phyloP scores from a whole-genome alignment of 2,329 filamentous ascomycete genomes.

The Ophiostoma tasmaniense region DNA sequence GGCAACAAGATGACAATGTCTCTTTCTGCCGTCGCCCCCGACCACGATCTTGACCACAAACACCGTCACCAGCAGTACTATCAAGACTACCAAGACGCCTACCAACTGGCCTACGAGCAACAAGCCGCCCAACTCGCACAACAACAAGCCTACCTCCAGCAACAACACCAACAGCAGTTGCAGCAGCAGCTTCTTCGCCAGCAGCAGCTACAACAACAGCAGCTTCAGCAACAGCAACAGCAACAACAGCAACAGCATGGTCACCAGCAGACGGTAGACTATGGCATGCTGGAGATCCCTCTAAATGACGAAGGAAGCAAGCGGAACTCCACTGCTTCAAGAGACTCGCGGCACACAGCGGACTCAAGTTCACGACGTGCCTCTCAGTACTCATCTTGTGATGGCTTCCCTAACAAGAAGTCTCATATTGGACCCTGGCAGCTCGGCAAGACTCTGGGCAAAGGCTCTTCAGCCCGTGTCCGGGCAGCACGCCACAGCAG shows the following conservation, averaged over 20 bases:
- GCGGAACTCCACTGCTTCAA: conserved; percentile 29
- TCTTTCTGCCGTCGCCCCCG: conserved; percentile 4
- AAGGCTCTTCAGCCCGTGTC: conserved; percentile 82
- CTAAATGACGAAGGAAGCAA: conserved; percentile 15
- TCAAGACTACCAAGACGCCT: conserved; percentile 9
- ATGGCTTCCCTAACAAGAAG: conserved; percentile 34
- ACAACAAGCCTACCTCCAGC: conserved; percentile 11
- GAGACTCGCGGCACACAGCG: conserved; percentile 24
- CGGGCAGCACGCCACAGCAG: conserved; percentile 71
- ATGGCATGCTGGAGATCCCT: conserved; percentile 7
- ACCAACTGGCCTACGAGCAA: conserved; percentile 3
- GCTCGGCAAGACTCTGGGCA: conserved; percentile 78
- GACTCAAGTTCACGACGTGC: conserved; percentile 28
- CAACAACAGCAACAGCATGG: conserved; percentile 6
- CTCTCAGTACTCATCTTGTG: conserved; percentile 30
- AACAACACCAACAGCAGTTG: conserved; percentile 9
- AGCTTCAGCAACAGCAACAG: conserved; percentile 11
- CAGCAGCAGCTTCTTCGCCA: conserved; percentile 6
- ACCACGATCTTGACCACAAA: not conserved
- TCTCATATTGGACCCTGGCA: conserved; percentile 91
- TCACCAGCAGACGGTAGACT: conserved; percentile 4
- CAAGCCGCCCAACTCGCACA: conserved; percentile 2
- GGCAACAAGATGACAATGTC: conserved; percentile 6
- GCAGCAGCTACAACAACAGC: conserved; percentile 8
- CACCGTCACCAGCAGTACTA: conserved; percentile 4